A percentile compares a stretch with the other conserved stretches of the same genome.
Evolutionary conservation across 495 filamentous ascomycete genomes (phyloP).

Genomic region (Cryomyces minteri): DNA sequence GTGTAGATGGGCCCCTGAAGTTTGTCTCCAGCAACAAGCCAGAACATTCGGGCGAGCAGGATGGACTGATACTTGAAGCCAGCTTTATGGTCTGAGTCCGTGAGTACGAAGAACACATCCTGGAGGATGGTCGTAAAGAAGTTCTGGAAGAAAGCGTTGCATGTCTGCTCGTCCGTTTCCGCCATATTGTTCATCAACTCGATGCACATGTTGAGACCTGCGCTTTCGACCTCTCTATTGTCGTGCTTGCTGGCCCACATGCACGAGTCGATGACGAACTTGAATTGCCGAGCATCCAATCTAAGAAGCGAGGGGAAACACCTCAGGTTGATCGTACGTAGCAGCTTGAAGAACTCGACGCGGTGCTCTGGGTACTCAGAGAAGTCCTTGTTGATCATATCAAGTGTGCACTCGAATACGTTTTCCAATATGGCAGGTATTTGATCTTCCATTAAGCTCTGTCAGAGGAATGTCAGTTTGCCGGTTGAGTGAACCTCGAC

Average conservation of each 20-base stretch:
- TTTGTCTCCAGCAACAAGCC: conserved; percentile 70
- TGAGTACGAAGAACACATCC: conserved; percentile 96
- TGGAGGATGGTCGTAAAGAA: conserved; percentile 92
- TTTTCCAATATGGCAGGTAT: conserved; percentile 95
- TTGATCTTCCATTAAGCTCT: conserved; percentile 93
- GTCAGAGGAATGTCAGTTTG: conserved; percentile 18
- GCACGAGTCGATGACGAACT: conserved; percentile 98
- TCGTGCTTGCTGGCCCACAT: conserved; percentile 99
- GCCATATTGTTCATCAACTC: conserved; percentile 96
- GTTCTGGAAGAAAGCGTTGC: conserved; percentile 89
- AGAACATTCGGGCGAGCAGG: conserved; percentile 89
- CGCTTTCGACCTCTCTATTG: conserved; percentile 93
- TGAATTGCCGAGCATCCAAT: conserved; percentile 89
- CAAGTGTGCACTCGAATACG: conserved; percentile 93
- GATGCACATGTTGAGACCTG: conserved; percentile 96
- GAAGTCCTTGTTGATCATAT: conserved; percentile 99
- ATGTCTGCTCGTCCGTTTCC: conserved; percentile 69
- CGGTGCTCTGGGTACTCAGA: conserved; percentile 97
- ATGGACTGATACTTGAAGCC: conserved; percentile 95
- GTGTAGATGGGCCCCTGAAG: conserved; percentile 80
- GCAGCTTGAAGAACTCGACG: conserved; percentile 93
- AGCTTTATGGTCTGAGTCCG: conserved; percentile 95
- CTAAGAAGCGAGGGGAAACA: conserved; percentile 89
- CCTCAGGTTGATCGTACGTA: conserved; percentile 87
- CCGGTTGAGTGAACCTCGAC: conserved; percentile 8